Base-by-base conservation (phyloP, 768 basidiomycete species). In the Butyriboletus loyo region DNA sequence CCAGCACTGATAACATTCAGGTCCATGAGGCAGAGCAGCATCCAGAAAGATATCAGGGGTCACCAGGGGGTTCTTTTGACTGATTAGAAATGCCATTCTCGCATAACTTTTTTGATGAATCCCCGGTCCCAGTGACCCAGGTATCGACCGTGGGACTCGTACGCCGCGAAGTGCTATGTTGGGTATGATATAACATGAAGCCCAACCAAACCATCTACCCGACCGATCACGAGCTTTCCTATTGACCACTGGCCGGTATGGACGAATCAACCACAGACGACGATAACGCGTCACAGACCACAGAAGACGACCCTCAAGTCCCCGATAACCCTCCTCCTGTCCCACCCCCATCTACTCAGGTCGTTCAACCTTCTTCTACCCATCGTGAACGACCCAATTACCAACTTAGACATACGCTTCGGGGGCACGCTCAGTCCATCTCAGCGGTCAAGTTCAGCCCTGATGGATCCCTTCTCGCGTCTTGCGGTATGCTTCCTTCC, bases 361-460 rank as follows among this genome's bases (percentile, higher is more conserved):
- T 60, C 30, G 70, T 66, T 7, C 64, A 72, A 35, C 65, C 68
- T n/a, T 69, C 77, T 56, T 72, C 80, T 55, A 71, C 61, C 17
- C 58, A 52, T 41, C 67, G 71, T 36, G 68, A 66, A 50, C 57
- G 74, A 56, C 89, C 88, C n/a, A 77, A 85, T 58, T 92, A 92
- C 64, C 74, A 82, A 60, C 79, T 86, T 3, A 75, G 76, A 44
- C 83, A 87, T 67, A 82, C 80, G 1, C 75, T 94, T 32, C 72
- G 73, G 3, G 95, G 92, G 0, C 94, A 98, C 66, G 85, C 83
- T 7, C 81, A 83, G 63, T 86, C 88, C 0, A 86, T 97, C 47
- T 93, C 93, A 27, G 85, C 92, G 19, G 85, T 95, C 54, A 92
- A 91, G 67, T 98, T 97, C 69, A 92, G 92, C 62, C 88, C 89